These are phyloP conservation scores for Plectosphaerella sp. DNA, from an alignment of 2,329 filamentous ascomycete genomes.

Conservation along the genomic window DNA sequence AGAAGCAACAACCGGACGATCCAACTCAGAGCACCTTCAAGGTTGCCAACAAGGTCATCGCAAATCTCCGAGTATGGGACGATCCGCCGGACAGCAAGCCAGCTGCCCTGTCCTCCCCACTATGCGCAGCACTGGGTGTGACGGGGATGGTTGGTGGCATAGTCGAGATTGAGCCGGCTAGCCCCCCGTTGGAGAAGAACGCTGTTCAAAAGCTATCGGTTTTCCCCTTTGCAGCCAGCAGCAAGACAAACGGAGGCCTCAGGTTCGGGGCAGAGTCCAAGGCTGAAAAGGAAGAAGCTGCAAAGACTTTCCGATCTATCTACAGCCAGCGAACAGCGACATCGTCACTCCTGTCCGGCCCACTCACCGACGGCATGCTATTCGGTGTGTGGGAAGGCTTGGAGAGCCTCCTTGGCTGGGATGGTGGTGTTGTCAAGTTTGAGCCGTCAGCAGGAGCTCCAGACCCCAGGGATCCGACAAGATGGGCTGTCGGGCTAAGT, in stretches of 20 bases:
- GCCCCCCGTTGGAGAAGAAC: constrained; percentile 63
- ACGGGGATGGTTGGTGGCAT: constrained; percentile 78
- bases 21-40: constrained; percentile 44
- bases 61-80: constrained; percentile 72
- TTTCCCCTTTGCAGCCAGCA: constrained; percentile 66
- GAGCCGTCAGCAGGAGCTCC: constrained; percentile 46
- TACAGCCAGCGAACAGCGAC: constrained; percentile 50
- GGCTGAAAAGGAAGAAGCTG: constrained; percentile 72
- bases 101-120: constrained; percentile 69
- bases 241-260: constrained; percentile 60
- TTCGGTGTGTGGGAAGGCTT: constrained; percentile 55
- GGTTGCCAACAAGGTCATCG: constrained; percentile 67
- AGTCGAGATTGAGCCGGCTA: constrained; percentile 80
- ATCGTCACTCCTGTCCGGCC: constrained; percentile 64
- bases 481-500: constrained; percentile 77
- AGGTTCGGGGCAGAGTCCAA: constrained; percentile 87
- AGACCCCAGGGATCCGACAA: constrained; percentile 9
- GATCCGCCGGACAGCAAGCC: constrained; percentile 81
- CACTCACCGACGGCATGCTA: constrained; percentile 84
- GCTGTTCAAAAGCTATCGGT: constrained; percentile 66
- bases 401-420: constrained; percentile 61
- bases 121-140: constrained; percentile 71
- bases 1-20: constrained; percentile 62
- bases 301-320: constrained; percentile 65
- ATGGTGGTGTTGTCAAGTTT: constrained; percentile 80